A percentile compares a stretch with the other conserved stretches of the same genome.
These are phyloP conservation scores for Tuber indicum DNA, from an alignment of 495 filamentous ascomycete genomes.

Conservation along the genomic window DNA sequence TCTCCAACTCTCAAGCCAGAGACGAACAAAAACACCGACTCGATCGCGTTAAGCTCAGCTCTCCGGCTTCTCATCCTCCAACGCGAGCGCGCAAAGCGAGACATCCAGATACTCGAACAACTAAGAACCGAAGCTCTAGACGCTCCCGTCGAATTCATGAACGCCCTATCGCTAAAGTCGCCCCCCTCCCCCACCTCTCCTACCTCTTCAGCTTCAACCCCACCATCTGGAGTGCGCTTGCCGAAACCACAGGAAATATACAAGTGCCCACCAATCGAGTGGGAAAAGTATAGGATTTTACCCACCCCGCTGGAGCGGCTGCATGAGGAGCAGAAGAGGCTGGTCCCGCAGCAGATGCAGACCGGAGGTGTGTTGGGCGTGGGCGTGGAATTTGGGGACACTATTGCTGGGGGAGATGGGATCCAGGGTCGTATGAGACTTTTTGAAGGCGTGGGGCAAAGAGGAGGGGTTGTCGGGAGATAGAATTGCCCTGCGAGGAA, in stretches of 20 bases:
- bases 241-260: conserved; percentile 40
- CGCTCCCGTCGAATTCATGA: conserved; percentile 37
- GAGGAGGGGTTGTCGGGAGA: conserved; percentile 33
- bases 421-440: conserved; percentile 40
- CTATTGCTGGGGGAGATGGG: conserved; percentile 29
- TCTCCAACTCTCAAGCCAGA: conserved; percentile 11
- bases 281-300: conserved; percentile 39
- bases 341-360: conserved; percentile 41
- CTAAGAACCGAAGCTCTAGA: conserved; percentile 33
- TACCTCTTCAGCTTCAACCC: conserved; percentile 17
- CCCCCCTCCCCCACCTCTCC: conserved; percentile 15
- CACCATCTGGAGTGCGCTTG: conserved; percentile 19
- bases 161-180: conserved; percentile 33
- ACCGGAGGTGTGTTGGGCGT: conserved; percentile 38
- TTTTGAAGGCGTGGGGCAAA: conserved; percentile 37
- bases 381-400: conserved; percentile 37
- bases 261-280: conserved; percentile 37
- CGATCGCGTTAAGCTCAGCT: conserved; percentile 34
- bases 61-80: conserved; percentile 40
- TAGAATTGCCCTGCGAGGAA: conserved; percentile 9
- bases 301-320: conserved; percentile 35
- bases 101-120: conserved; percentile 35
- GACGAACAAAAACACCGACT: conserved; percentile 23
- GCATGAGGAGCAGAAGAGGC: conserved; percentile 35
- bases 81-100: conserved; percentile 37